Base-by-base conservation (phyloP, 208 protist species). In the Trypanosoma mega region DNA sequence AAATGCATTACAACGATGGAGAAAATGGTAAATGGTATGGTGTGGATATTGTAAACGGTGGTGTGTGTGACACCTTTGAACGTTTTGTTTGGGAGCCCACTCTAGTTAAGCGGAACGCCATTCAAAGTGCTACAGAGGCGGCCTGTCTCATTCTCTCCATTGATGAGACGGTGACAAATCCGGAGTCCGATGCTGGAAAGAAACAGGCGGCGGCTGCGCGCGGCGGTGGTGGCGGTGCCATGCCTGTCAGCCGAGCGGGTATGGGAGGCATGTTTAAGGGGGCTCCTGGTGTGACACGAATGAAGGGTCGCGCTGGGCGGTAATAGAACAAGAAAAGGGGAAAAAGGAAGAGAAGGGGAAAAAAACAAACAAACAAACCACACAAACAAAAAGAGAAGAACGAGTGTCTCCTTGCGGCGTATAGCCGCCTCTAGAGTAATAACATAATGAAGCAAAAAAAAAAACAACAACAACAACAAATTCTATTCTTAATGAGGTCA, bases 1-100 rank as follows among this genome's bases (percentile, higher is more conserved):
- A 98, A 57, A 96, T 96, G 74, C 99, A 99, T 82, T 89, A 93
- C 68, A 56, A 74, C 16, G 53, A 55, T 30, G 59, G 63, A 23
- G 56, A 50, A 26, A 72, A 62, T 18, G 82, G 85, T 33, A 76
- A 69, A 45, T 99, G 98, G 98, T 98, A 85, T 63, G 98, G 98
- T 62, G 98, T 99, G 2, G 98, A 99, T 76, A 98, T 99, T 50
- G 69, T 94, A 47, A 98, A 98, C 59, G 98, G 98, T 60, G 98
- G 92, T 50, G 91, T 99, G 41, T 96, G 92, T 70, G 97, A 99
- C 82, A 99, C 97, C 33, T 98, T 97, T 78, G 81, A 95, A 24
- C 74, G 79, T 23, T 98, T 96, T 69, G 98, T 99, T 20, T 99
- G 99, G 99, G 99, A 99, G 80, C 98, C 99, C 46, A 87, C 92